Evolutionary conservation across 176 grass and related monocot species (phyloP).

Genomic region (Carex scoparia): DNA sequence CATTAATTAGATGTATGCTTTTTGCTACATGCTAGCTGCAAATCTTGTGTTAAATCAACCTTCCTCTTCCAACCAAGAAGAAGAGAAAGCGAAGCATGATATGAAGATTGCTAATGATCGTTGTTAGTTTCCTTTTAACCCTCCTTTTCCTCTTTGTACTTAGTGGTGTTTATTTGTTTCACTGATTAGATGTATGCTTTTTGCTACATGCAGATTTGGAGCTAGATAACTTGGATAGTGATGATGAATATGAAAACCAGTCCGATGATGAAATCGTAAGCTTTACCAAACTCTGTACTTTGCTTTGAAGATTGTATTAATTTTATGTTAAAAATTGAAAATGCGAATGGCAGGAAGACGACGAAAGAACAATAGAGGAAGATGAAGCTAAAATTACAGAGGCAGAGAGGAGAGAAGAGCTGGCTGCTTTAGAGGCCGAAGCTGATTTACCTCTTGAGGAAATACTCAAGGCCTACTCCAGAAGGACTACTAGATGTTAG

Average conservation of each 20-base stretch:
- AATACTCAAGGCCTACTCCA: slow-evolving; percentile 46
- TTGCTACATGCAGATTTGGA: slow-evolving; percentile 11
- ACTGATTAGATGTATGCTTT: slow-evolving; percentile 1
- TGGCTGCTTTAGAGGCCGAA: slow-evolving; percentile 80
- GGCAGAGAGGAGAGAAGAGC: slow-evolving; percentile 69
- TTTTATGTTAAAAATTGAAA: slow-evolving; percentile 15
- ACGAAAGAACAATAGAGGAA: slow-evolving; percentile 73
- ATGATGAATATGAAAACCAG: slow-evolving; percentile 63
- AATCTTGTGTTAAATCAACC: too few species aligned
- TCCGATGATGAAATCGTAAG: slow-evolving; percentile 74
- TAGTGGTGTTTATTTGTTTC: slow-evolving; percentile 3
- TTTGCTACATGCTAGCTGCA: not conserved
- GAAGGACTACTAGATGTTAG: slow-evolving; percentile 15
- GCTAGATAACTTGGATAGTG: slow-evolving; percentile 54
- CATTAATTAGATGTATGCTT: slow-evolving; percentile 1
- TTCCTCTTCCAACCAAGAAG: too few species aligned
- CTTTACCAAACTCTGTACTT: slow-evolving; percentile 18
- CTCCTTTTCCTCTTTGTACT: not conserved
- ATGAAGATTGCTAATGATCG: slow-evolving; percentile 29
- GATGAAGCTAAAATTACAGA: slow-evolving; percentile 95
- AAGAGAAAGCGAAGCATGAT: slow-evolving; percentile 28
- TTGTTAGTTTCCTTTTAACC: slow-evolving; percentile 22
- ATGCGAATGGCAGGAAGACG: slow-evolving; percentile 65
- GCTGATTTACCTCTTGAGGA: slow-evolving; percentile 81
- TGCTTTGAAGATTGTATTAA: not conserved